Evolutionary conservation across 2,329 filamentous ascomycete genomes (phyloP).

Genomic region (Monilinia polystroma): DNA sequence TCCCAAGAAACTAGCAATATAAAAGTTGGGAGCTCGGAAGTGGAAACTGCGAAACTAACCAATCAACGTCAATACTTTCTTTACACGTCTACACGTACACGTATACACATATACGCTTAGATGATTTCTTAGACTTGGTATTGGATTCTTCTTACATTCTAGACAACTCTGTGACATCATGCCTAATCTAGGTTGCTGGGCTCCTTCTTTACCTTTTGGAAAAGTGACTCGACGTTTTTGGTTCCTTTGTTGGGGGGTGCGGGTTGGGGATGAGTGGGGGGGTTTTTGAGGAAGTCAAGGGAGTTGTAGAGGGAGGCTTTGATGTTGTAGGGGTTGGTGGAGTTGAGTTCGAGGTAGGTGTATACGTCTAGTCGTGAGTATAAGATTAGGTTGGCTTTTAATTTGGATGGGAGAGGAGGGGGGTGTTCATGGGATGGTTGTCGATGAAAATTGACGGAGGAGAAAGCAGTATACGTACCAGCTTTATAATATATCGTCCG

Average conservation of each 20-base stretch:
- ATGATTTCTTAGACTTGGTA: too few relatives aligned
- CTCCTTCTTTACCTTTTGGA: not conserved
- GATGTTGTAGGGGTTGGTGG: constrained; percentile 61
- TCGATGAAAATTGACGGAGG: not conserved
- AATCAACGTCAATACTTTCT: too few relatives aligned
- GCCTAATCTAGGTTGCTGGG: not conserved
- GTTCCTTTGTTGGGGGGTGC: not conserved
- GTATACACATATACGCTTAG: too few relatives aligned
- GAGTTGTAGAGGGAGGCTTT: constrained; percentile 58
- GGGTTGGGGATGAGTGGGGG: not conserved
- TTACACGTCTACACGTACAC: too few relatives aligned
- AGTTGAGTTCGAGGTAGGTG: constrained; percentile 63
- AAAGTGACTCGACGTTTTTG: not conserved
- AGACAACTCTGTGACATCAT: not conserved
- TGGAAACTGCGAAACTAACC: too few relatives aligned
- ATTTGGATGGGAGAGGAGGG: too few relatives aligned
- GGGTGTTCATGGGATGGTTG: not conserved
- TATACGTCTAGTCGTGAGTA: constrained; percentile 55
- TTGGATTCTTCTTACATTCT: not conserved
- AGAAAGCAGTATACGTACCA: constrained; percentile 29
- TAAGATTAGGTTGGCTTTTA: not conserved
- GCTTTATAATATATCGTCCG: constrained; percentile 71
- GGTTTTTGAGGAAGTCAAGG: constrained; percentile 39
- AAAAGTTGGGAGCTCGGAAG: too few relatives aligned
- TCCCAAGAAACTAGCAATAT: too few relatives aligned